Evolutionary conservation across 192 early-diverging fungal species (phyloP).

Genomic region (Haplosporangium gracile): DNA sequence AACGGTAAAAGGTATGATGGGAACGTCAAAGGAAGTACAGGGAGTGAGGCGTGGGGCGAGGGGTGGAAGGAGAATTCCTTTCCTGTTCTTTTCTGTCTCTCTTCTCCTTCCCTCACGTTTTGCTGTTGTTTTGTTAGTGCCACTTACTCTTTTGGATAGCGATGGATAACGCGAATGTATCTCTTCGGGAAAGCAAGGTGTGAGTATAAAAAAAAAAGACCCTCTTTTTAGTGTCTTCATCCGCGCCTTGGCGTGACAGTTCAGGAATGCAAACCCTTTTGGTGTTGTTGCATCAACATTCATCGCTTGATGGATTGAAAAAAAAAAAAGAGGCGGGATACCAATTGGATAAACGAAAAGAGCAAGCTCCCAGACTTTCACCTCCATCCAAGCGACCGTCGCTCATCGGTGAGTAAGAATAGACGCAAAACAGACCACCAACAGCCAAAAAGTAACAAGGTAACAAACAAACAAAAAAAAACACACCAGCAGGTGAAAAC

Average conservation of each 20-base stretch:
- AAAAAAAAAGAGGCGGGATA: not conserved
- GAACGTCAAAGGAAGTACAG: not conserved
- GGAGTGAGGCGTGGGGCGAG: not conserved
- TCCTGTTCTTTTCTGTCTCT: not conserved
- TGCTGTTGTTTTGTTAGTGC: not conserved
- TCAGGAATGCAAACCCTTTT: not conserved
- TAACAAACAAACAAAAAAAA: not conserved
- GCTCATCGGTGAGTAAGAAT: no score
- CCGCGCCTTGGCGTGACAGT: not conserved
- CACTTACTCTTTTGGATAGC: not conserved
- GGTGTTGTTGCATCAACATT: not conserved
- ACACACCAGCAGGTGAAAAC: not conserved
- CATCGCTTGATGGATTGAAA: not conserved
- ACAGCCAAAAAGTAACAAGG: no score
- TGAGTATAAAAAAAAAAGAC: not conserved
- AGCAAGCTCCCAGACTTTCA: no score
- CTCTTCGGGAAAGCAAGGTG: not conserved
- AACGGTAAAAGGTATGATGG: not conserved
- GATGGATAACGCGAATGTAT: slow-evolving; percentile 1
- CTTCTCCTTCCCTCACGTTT: not conserved
- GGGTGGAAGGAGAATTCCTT: not conserved
- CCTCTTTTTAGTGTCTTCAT: not conserved
- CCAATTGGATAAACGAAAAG: not conserved
- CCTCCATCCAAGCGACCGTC: no score
- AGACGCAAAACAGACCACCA: no score